Conservation (phyloP, 768 basidiomycete species). For the Leccinum subgranulosum region DNA sequence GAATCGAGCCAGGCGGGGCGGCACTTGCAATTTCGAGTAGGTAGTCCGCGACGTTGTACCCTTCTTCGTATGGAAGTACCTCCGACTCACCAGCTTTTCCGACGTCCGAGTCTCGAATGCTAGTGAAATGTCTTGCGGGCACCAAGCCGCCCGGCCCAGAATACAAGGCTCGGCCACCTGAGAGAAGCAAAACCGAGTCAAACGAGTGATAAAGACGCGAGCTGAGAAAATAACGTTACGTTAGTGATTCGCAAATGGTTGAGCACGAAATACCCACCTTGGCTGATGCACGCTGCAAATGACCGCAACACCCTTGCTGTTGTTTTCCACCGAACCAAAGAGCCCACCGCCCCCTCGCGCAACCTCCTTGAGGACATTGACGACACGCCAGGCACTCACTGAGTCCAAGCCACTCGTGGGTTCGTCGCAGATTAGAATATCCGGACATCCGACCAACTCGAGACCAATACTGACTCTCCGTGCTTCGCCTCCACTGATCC, state of each 20-base stretch:
- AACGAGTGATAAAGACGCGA: constrained; percentile 86
- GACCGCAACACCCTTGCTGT: constrained; percentile 68
- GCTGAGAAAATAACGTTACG: constrained; percentile 31
- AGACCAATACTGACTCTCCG: constrained; percentile 87
- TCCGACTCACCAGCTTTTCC: constrained; percentile 35
- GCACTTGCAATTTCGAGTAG: constrained; percentile 84
- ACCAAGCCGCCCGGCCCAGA: constrained; percentile 71
- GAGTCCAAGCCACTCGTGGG: constrained; percentile 84
- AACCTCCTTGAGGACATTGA: constrained; percentile 72
- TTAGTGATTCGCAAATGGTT: not conserved
- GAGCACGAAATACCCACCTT: constrained; percentile 41
- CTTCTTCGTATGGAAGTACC: constrained; percentile 58
- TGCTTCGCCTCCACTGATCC: constrained; percentile 91
- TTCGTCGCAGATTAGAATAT: constrained; percentile 84
- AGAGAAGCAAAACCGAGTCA: constrained; percentile 74
- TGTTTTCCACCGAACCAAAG: constrained; percentile 28
- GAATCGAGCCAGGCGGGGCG: constrained; percentile 44
- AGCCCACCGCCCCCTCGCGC: constrained; percentile 44
- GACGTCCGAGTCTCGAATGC: too few species aligned
- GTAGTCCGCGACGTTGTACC: constrained; percentile 93
- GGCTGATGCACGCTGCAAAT: constrained; percentile 90
- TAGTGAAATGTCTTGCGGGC: too few species aligned
- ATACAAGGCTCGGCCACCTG: constrained; percentile 76
- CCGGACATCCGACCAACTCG: constrained; percentile 82
- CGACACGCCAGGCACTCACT: constrained; percentile 77